Conservation (phyloP, 1,284 basidiomycete genomes). For the Psilocybe mexicana region DNA sequence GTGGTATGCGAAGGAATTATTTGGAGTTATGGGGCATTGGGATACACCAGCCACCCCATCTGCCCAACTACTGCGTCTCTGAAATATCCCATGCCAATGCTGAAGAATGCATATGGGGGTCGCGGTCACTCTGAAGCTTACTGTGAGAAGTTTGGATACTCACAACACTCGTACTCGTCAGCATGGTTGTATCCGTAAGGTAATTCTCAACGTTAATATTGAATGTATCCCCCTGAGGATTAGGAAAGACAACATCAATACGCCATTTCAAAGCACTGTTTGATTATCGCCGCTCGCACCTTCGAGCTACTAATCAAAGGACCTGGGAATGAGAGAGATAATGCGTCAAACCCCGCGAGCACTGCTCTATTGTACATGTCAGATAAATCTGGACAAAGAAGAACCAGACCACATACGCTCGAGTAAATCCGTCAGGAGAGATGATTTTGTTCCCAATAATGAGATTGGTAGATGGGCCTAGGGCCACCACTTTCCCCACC, state of each 20-base stretch:
- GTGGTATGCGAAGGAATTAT: conserved; percentile 32
- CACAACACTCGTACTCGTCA: conserved; percentile 33
- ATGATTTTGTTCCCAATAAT: conserved; percentile 17
- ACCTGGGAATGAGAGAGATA: conserved; percentile 14
- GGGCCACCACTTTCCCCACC: background rate
- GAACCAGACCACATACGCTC: conserved; percentile 12
- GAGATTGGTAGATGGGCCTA: background rate
- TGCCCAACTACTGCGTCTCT: conserved; percentile 28
- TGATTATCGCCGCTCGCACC: background rate
- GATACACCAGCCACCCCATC: conserved; percentile 32
- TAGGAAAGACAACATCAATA: background rate
- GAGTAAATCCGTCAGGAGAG: conserved; percentile 27
- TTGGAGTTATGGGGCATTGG: conserved; percentile 31
- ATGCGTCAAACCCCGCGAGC: conserved; percentile 10
- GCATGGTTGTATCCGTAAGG: conserved; percentile 32
- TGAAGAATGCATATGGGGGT: background rate
- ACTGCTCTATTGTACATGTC: conserved; percentile 7
- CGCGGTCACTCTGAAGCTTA: background rate
- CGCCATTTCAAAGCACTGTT: background rate
- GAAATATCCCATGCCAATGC: conserved; percentile 33
- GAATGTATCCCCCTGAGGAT: conserved; percentile 24
- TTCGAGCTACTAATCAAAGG: conserved; percentile 16
- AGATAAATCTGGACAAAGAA: background rate
- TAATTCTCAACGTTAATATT: conserved; percentile 33
- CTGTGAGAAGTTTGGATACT: background rate